Evolutionary conservation across 805 yeast species (phyloP).

Genomic region (Pichia rugopelliculosa): DNA sequence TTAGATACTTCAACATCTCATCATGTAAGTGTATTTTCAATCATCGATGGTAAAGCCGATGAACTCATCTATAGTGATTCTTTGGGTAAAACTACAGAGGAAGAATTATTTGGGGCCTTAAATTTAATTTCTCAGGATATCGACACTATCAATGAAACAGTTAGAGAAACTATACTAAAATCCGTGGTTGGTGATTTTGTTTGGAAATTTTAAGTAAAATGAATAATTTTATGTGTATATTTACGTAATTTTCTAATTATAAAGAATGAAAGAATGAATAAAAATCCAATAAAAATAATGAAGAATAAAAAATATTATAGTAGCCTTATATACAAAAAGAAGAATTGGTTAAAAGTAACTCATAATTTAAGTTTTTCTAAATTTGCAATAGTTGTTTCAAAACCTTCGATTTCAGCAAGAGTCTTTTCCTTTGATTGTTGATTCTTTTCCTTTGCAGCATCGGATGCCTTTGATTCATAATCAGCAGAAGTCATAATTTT

Average conservation of each 20-base stretch:
- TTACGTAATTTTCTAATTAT: not conserved
- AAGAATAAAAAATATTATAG: not conserved
- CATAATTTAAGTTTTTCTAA: slow-evolving; percentile 70
- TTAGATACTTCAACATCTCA: slow-evolving; percentile 43
- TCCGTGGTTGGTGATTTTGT: slow-evolving; percentile 48
- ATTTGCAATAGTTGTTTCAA: slow-evolving; percentile 76
- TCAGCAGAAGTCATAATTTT: slow-evolving; percentile 67
- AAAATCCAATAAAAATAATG: not conserved
- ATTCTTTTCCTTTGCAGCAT: slow-evolving; percentile 74
- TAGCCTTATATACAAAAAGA: not conserved
- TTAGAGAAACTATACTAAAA: slow-evolving; percentile 41
- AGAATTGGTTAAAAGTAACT: not conserved
- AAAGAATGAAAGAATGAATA: not conserved
- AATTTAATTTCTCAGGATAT: slow-evolving; percentile 44
- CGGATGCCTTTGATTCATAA: slow-evolving; percentile 79
- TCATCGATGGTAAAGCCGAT: slow-evolving; percentile 41
- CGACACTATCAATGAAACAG: slow-evolving; percentile 33
- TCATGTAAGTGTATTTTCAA: slow-evolving; percentile 59
- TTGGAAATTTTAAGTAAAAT: slow-evolving; percentile 37
- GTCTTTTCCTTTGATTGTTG: slow-evolving; percentile 57
- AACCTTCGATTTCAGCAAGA: slow-evolving; percentile 83
- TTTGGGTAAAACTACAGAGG: slow-evolving; percentile 58
- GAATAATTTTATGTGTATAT: not conserved
- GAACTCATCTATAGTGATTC: slow-evolving; percentile 66
- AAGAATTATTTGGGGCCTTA: slow-evolving; percentile 45